phyloP scores from a whole-genome alignment of 768 basidiomycete species.

The Lactifluus pinguis region DNA sequence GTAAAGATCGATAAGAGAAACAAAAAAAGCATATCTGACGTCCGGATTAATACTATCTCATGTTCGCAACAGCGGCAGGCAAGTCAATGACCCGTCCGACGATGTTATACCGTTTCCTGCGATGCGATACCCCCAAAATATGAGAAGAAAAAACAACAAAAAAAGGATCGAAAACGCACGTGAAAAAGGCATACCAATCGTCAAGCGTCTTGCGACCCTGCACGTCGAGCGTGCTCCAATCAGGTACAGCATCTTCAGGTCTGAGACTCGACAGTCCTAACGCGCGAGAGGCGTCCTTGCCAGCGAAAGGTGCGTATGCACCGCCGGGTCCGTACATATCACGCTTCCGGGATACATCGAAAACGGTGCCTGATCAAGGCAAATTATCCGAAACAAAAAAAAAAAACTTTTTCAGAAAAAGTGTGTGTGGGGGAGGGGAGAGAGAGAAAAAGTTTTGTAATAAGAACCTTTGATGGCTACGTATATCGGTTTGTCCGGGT shows the following conservation, averaged over 20 bases:
- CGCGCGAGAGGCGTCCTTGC: constrained; percentile 86
- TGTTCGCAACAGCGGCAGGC: constrained; percentile 30
- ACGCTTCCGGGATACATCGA: constrained; percentile 77
- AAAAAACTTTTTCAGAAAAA: not conserved
- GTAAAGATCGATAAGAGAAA: not conserved
- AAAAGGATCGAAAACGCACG: constrained; percentile 39
- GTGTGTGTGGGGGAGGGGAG: not conserved
- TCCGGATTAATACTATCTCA: constrained; percentile 16
- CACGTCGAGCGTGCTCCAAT: constrained; percentile 68
- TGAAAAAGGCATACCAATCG: constrained; percentile 86
- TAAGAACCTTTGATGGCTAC: constrained; percentile 82
- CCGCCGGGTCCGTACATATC: constrained; percentile 84
- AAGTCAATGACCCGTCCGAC: constrained; percentile 65
- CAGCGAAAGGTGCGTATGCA: constrained; percentile 81
- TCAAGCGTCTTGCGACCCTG: constrained; percentile 72
- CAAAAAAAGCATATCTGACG: not conserved
- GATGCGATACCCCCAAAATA: not conserved
- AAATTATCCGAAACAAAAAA: not conserved
- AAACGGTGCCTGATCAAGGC: constrained; percentile 58
- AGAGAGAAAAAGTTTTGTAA: not conserved
- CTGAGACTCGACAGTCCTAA: constrained; percentile 87
- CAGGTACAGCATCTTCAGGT: constrained; percentile 75
- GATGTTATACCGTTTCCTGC: constrained; percentile 79
- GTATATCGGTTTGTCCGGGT: constrained; percentile 63
- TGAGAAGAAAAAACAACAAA: not conserved